Percentiles rank a stretch among this genome's conserved stretches.
phyloP scores from a whole-genome alignment of 2,329 filamentous ascomycete genomes.

The Fusarium concolor region DNA sequence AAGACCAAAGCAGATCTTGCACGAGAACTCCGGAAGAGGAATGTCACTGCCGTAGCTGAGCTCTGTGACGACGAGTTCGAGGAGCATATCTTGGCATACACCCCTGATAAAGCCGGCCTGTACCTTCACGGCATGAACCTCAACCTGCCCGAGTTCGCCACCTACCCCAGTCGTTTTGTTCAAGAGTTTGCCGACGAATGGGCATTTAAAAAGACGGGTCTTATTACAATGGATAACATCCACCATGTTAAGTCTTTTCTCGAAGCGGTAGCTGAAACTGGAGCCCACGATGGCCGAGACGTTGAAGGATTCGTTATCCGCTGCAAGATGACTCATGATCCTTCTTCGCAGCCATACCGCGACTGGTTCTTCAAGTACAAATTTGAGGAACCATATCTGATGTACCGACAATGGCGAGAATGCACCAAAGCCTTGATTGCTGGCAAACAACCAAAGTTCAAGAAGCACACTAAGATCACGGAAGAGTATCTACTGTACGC shows the following conservation, averaged over 20 bases:
- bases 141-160: slow-evolving; percentile 92
- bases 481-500: slow-evolving; percentile 91
- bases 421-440: slow-evolving; percentile 90
- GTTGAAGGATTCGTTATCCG: slow-evolving; percentile 97
- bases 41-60: slow-evolving; percentile 94
- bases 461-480: slow-evolving; percentile 90
- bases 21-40: slow-evolving; percentile 78
- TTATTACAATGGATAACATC: slow-evolving; percentile 81
- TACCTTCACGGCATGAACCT: slow-evolving; percentile 97
- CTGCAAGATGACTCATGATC: slow-evolving; percentile 75
- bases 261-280: slow-evolving; percentile 86
- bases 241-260: slow-evolving; percentile 81
- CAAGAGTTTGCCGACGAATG: slow-evolving; percentile 90
- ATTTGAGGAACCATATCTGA: slow-evolving; percentile 97
- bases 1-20: slow-evolving; percentile 85
- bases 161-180: slow-evolving; percentile 84
- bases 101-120: slow-evolving; percentile 82
- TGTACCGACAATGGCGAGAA: slow-evolving; percentile 99
- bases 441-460: slow-evolving; percentile 78
- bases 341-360: slow-evolving; percentile 66
- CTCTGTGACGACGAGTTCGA: slow-evolving; percentile 97
- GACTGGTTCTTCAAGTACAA: slow-evolving; percentile 99
- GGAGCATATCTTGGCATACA: slow-evolving; percentile 94
- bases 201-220: slow-evolving; percentile 92
- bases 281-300: slow-evolving; percentile 88